These are phyloP conservation scores for Tricholoma hemisulphureum DNA, from an alignment of 768 basidiomycete genomes.

Conservation along the genomic window DNA sequence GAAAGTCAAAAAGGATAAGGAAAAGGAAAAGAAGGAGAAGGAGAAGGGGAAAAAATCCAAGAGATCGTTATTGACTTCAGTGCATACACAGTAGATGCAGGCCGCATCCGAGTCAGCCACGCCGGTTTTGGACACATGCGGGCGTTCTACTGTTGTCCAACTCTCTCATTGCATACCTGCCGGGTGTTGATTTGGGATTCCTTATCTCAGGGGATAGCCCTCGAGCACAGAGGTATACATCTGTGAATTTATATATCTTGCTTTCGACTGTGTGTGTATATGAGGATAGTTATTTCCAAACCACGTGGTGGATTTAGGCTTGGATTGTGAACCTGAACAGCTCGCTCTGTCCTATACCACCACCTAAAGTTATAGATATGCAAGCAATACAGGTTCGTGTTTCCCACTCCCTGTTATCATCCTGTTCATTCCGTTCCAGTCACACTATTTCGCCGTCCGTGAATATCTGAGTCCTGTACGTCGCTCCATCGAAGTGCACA, in stretches of 20 bases:
- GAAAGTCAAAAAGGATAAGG: conserved; percentile 31
- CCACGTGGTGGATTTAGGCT: conserved; percentile 28
- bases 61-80: conserved; percentile 14
- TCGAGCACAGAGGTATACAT: background rate
- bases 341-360: conserved; percentile 17
- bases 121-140: no score
- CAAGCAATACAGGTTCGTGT: conserved; percentile 40
- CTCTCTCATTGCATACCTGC: no score
- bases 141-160: no score
- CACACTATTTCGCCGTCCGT: conserved; percentile 48
- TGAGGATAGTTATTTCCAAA: background rate
- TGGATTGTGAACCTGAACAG: conserved; percentile 26
- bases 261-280: background rate
- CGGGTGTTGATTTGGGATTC: background rate
- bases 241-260: background rate
- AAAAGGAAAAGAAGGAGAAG: conserved; percentile 18
- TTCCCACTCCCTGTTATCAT: background rate
- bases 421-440: conserved; percentile 9
- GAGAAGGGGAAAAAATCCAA: conserved; percentile 20
- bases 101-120: no score
- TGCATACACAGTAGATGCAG: conserved; percentile 3
- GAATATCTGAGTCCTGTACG: conserved; percentile 88
- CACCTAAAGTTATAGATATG: conserved; percentile 27
- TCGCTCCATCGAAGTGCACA: conserved; percentile 10
- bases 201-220: no score